Evolutionary conservation across 1,139 yeast species (phyloP).

Genomic region (Geotrichum australiense): DNA sequence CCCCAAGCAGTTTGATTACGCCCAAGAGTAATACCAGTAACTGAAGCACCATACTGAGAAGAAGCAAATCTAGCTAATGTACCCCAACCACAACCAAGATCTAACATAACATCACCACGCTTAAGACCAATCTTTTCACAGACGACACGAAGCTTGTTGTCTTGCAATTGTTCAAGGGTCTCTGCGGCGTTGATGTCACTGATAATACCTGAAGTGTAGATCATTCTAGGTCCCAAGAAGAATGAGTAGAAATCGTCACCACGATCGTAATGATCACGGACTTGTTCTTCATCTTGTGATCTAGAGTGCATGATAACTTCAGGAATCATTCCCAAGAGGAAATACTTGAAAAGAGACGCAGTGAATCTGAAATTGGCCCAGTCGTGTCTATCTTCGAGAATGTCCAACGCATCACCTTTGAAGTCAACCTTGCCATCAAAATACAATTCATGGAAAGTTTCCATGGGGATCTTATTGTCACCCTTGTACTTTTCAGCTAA

Average conservation of each 20-base stretch:
- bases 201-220: slow-evolving; percentile 83
- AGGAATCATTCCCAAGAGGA: slow-evolving; percentile 84
- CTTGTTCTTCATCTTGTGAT: slow-evolving; percentile 95
- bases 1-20: slow-evolving; percentile 92
- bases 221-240: slow-evolving; percentile 93
- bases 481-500: slow-evolving; percentile 69
- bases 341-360: slow-evolving; percentile 63
- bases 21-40: slow-evolving; percentile 86
- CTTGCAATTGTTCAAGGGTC: slow-evolving; percentile 80
- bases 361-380: slow-evolving; percentile 86
- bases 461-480: slow-evolving; percentile 75
- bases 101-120: slow-evolving; percentile 68
- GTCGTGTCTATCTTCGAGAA: slow-evolving; percentile 81
- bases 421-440: slow-evolving; percentile 79
- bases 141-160: slow-evolving; percentile 78
- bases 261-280: slow-evolving; percentile 91
- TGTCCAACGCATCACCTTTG: slow-evolving; percentile 82
- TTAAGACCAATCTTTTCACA: slow-evolving; percentile 78
- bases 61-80: slow-evolving; percentile 83
- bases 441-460: slow-evolving; percentile 83
- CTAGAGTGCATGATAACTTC: slow-evolving; percentile 88
- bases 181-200: slow-evolving; percentile 66
- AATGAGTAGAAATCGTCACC: slow-evolving; percentile 94
- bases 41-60: slow-evolving; percentile 73
- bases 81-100: slow-evolving; percentile 97